These are phyloP conservation scores for Globisporangium perplexum DNA, from an alignment of 352 stramenopile species.

Conservation along the genomic window DNA sequence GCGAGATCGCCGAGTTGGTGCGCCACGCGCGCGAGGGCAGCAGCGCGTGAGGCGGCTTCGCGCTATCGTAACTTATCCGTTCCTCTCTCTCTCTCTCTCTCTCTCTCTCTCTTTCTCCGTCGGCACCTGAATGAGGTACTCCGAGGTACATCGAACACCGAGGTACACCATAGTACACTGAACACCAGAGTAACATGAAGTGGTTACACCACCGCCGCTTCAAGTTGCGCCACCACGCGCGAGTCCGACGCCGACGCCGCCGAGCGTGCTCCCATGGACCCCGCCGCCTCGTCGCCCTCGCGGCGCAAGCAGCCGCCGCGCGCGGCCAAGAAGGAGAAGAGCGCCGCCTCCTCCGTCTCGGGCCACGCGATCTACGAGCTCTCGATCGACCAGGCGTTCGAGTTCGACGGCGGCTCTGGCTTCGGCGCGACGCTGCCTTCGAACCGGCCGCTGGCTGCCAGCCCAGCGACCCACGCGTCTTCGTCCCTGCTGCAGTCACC, in stretches of 20 bases:
- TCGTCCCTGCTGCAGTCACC: conserved; percentile 14
- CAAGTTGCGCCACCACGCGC: too few species aligned
- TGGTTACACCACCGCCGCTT: too few species aligned
- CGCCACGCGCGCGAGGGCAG: conserved; percentile 20
- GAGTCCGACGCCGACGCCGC: neutral
- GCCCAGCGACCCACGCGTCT: conserved; percentile 13
- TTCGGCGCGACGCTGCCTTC: conserved; percentile 56
- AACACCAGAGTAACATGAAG: too few species aligned
- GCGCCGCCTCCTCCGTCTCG: neutral
- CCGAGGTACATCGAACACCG: too few species aligned
- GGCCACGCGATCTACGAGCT: conserved; percentile 22
- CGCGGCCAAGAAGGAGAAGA: neutral
- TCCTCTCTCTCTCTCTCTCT: neutral
- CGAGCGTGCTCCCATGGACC: neutral
- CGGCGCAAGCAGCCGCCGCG: neutral
- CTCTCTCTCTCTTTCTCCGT: neutral
- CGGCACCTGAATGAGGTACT: too few species aligned
- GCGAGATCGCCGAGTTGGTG: conserved; percentile 55
- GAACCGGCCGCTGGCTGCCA: conserved; percentile 45
- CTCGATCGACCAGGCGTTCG: conserved; percentile 51
- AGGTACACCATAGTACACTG: too few species aligned
- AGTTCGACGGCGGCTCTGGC: conserved; percentile 62
- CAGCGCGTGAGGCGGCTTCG: neutral
- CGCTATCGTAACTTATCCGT: neutral
- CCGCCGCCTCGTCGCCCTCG: conserved; percentile 1